phyloP scores from a whole-genome alignment of 768 basidiomycete species.

The Royoungia palumana region DNA sequence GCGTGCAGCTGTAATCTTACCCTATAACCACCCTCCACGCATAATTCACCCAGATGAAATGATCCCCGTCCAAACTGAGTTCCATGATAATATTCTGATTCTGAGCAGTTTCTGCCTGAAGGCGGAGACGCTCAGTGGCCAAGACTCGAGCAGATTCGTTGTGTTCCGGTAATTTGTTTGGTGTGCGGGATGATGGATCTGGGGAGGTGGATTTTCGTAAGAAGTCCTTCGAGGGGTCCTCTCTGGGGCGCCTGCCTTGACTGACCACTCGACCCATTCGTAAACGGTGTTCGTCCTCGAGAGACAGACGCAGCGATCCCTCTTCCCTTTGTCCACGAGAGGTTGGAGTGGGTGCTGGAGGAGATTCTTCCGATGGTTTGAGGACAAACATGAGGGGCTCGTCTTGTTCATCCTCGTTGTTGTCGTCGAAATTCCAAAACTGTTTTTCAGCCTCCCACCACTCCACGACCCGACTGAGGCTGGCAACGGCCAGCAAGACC shows the following conservation, averaged over 20 bases:
- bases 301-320: slow-evolving; percentile 35
- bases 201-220: slow-evolving; percentile 37
- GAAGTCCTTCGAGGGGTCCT: slow-evolving; percentile 53
- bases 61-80: slow-evolving; percentile 88
- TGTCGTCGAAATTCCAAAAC: slow-evolving; percentile 98
- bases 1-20: slow-evolving; percentile 42
- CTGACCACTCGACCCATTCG: slow-evolving; percentile 49
- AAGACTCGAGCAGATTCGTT: slow-evolving; percentile 79
- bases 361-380: slow-evolving; percentile 73
- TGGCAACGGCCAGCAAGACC: slow-evolving; percentile 91
- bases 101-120: slow-evolving; percentile 93
- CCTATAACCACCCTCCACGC: slow-evolving; percentile 92
- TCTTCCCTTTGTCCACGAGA: slow-evolving; percentile 35
- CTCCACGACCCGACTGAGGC: slow-evolving; percentile 92
- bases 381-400: slow-evolving; percentile 93
- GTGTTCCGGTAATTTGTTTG: slow-evolving; percentile 52
- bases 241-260: slow-evolving; percentile 53
- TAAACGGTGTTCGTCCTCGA: slow-evolving; percentile 36
- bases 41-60: slow-evolving; percentile 94
- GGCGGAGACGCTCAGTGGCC: slow-evolving; percentile 81
- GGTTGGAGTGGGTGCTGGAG: slow-evolving; percentile 37
- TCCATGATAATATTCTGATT: slow-evolving; percentile 96
- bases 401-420: slow-evolving; percentile 83
- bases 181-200: slow-evolving; percentile 33
- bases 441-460: slow-evolving; percentile 99